phyloP scores from a whole-genome alignment of 768 basidiomycete species.

The Tremella yokohamensis region DNA sequence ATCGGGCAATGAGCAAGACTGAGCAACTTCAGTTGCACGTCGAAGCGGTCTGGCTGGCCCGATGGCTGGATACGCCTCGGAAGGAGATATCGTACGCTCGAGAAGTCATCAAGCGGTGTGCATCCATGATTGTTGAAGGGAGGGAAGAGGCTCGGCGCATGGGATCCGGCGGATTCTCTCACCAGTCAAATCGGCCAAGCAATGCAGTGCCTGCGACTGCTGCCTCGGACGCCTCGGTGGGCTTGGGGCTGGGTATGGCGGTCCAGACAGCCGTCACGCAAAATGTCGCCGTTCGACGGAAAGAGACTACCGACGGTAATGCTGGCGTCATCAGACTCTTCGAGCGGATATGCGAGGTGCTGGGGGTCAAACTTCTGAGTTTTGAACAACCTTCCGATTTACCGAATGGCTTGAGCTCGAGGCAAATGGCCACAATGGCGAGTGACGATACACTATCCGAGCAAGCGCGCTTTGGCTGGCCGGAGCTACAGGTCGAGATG shows the following conservation, averaged over 20 bases:
- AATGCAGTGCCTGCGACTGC: not conserved
- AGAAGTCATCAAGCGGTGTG: constrained; percentile 78
- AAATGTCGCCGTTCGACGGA: constrained; percentile 64
- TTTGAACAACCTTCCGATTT: constrained; percentile 5
- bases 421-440: not conserved
- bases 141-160: constrained; percentile 61
- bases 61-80: constrained; percentile 74
- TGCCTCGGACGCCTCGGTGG: constrained; percentile 20
- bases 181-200: not conserved
- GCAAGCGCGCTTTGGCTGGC: constrained; percentile 69
- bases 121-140: constrained; percentile 72
- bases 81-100: constrained; percentile 84
- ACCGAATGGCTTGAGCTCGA: not conserved
- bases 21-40: constrained; percentile 72
- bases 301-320: constrained; percentile 75
- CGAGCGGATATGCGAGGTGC: constrained; percentile 68
- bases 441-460: not conserved
- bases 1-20: constrained; percentile 70
- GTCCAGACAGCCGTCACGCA: constrained; percentile 6
- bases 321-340: constrained; percentile 72
- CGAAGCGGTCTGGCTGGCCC: constrained; percentile 68
- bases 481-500: constrained; percentile 89
- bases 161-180: constrained; percentile 18
- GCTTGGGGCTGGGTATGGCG: constrained; percentile 33
- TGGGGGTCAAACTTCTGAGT: constrained; percentile 69